These are phyloP conservation scores for Trichoderma citrinoviride DNA, from an alignment of 2,329 filamentous ascomycete genomes.

Conservation along the genomic window DNA sequence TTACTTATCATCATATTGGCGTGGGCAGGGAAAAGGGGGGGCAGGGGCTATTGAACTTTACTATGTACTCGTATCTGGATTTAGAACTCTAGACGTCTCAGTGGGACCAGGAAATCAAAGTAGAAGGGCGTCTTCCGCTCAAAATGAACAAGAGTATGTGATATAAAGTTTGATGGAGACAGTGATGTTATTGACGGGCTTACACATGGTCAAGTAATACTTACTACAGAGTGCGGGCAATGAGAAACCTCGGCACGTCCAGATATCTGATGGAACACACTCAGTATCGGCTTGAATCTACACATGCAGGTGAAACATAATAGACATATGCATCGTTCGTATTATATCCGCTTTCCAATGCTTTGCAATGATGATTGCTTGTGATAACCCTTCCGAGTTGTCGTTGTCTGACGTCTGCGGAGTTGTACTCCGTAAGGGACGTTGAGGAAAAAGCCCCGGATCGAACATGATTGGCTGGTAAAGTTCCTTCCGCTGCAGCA, in stretches of 20 bases:
- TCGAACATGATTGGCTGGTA: constrained; percentile 10
- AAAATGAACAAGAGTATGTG: neutral
- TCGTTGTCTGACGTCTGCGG: neutral
- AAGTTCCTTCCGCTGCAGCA: constrained; percentile 5
- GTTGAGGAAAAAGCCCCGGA: neutral
- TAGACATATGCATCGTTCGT: no score
- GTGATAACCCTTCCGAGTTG: neutral
- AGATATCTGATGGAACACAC: no score
- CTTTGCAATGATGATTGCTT: no score
- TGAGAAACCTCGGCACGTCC: no score
- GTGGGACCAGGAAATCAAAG: constrained; percentile 8
- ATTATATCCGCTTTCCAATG: no score
- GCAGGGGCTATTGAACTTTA: constrained; percentile 5
- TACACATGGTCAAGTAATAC: no score
- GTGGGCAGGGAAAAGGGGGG: constrained; percentile 5
- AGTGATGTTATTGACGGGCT: neutral
- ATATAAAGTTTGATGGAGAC: neutral
- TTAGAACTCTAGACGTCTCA: constrained; percentile 21
- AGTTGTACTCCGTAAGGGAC: no score
- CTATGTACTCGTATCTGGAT: constrained; percentile 19
- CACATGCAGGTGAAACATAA: no score
- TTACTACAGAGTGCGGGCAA: no score
- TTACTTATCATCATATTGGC: constrained; percentile 17
- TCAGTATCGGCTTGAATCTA: no score
- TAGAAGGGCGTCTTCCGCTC: neutral